Evolutionary conservation across 805 yeast genomes (phyloP), one percentile per base, ranked within the genome.

Genomic region (Vanderwaltozyma tropicalis): DNA sequence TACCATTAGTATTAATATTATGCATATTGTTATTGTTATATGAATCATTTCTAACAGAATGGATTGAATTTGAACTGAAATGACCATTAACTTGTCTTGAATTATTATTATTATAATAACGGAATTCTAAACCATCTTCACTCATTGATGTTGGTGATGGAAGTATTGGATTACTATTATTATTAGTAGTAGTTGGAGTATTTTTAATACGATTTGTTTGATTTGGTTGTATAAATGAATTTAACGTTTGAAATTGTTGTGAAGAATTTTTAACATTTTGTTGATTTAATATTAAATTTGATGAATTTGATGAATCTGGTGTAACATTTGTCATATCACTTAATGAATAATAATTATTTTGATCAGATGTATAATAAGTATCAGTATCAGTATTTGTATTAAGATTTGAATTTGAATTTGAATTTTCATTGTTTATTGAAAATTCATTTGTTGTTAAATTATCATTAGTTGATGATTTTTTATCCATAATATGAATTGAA

Each of bases 401-500:
- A 8, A 10, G 8, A 22, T 21, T 34, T 21, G 28, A 28, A 12
- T 13, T 29, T 32, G 1, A 21, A 26, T 26, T n/a, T 33, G 10
- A 22, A 29, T 20, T 25, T 31, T 19, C 12, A 17, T n/a, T 18
- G 36, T 19, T 30, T 21, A 28, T 16, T 32, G 33, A 11, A 14
- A 9, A 31, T 20, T 21, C 12, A 8, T 31, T 21, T 33, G 5
- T 26, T 18, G 29, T 28, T 19, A 17, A 14, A 22, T 26, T 20
- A 5, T 14, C 27, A 19, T 27, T 28, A 13, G 44, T 32, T 10
- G 38, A 69, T 60, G 85, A 88, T 69, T 89, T 94, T 59, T 94
- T 79, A 60, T 92, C 97, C 76, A 94, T 89, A 35, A 89, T 87
- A 80, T 85, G 80, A 22, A 89, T 83, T 5, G 86, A 76, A 8